Percentiles rank a stretch among this genome's conserved stretches.
phyloP scores from a whole-genome alignment of 2,329 filamentous ascomycete genomes.

The Aureobasidium namibiae region DNA sequence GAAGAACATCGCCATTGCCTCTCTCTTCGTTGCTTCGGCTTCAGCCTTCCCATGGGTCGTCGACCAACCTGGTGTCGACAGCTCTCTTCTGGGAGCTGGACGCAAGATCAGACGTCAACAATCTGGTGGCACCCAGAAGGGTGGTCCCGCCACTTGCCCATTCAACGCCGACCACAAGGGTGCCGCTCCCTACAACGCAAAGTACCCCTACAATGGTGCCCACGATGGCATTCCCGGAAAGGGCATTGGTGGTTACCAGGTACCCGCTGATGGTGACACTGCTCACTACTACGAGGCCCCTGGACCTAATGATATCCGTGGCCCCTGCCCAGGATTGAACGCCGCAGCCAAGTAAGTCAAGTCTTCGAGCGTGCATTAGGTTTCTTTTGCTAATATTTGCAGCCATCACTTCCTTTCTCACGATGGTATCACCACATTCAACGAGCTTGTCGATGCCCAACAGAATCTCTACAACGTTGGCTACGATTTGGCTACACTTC shows the following conservation, averaged over 20 bases:
- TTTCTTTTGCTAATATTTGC: not conserved
- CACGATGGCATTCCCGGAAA: conserved; percentile 35
- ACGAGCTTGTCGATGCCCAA: conserved; percentile 38
- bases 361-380: too few species aligned
- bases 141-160: conserved; percentile 27
- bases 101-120: conserved; percentile 25
- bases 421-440: conserved; percentile 35
- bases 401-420: conserved; percentile 29
- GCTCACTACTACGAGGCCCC: conserved; percentile 32
- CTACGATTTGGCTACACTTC: conserved; percentile 33
- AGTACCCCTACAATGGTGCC: conserved; percentile 35
- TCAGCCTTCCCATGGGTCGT: conserved; percentile 34
- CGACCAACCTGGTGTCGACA: conserved; percentile 29
- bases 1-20: conserved; percentile 20
- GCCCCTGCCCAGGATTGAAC: conserved; percentile 36
- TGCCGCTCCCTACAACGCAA: conserved; percentile 26
- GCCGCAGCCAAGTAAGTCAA: conserved; percentile 33
- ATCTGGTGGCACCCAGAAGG: conserved; percentile 20
- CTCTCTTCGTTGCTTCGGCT: conserved; percentile 21
- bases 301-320: conserved; percentile 31
- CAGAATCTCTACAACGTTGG: conserved; percentile 40
- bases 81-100: conserved; percentile 21
- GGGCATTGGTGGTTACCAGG: conserved; percentile 35
- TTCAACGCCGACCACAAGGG: conserved; percentile 32
- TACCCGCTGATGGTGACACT: conserved; percentile 34